Base-by-base conservation (phyloP, 495 filamentous ascomycete genomes). In the Ramalina intermedia region DNA sequence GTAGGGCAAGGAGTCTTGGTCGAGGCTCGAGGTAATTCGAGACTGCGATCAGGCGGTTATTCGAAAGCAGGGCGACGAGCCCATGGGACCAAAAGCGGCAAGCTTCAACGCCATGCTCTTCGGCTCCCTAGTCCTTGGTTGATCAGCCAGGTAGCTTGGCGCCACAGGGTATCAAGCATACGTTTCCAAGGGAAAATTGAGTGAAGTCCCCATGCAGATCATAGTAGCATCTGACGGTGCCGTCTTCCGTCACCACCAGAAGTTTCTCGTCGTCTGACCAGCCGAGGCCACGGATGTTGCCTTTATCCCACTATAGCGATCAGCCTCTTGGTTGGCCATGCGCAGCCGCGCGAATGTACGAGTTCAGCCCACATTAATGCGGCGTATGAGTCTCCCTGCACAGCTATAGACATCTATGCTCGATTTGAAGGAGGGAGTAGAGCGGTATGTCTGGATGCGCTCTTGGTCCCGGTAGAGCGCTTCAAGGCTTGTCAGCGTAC, bases 211-310 rank as follows among this genome's bases (percentile, higher is more conserved):
- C 85, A 63, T 94, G 82, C 29, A 98, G 66, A 58, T 94, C 85
- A 58, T 83, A 85, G 60, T 96, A 98, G 60, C 85, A 90, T 49
- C 88, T 73, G 24, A 96, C 90, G 8, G 80, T 88, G 45, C 91
- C 91, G 58, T 96, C 91, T 49, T 84, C 78, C 3, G 87, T 85
- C 43, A 96, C 79, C 4, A 94, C 82, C 7, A 98, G 68, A 14
- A 98, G 74, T 63, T 87, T 85, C 72, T 98, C 91, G 54, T 96
- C 87, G 59, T 94, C 91, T 33, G 89, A 96, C 91, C 91, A 98
- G 17, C 91, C 91, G 16, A 96, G 72, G 9, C 87, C 88, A 61
- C 81, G 81, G 56, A 98, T 86, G 2, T 81, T 73, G 27, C 87
- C 87, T 70, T 89, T 85, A 53, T 98, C 91, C 87, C 89, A 96